A percentile compares a stretch with the other conserved stretches of the same genome.
These are phyloP conservation scores for Colletotrichum acutatum DNA, from an alignment of 2,329 filamentous ascomycete species.

Conservation along the genomic window DNA sequence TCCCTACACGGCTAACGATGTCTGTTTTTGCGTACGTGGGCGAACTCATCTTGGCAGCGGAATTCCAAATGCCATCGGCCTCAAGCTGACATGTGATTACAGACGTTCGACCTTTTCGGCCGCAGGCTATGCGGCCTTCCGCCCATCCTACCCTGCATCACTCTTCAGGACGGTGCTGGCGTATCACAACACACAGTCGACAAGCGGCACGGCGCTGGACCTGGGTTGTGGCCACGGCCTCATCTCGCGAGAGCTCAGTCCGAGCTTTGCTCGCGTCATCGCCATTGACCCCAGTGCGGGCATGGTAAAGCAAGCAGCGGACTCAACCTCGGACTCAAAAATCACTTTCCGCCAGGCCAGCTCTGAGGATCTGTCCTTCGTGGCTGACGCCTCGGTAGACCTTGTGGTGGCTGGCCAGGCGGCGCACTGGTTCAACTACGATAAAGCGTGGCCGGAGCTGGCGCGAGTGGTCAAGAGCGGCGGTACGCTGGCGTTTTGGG, in stretches of 20 bases:
- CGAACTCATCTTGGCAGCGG: background rate
- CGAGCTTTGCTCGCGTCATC: conserved; percentile 61
- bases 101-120: conserved; percentile 68
- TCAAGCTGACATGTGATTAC: conserved; percentile 32
- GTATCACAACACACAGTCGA: conserved; percentile 58
- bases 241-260: conserved; percentile 63
- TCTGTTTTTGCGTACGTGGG: conserved; percentile 58
- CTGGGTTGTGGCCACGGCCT: conserved; percentile 73
- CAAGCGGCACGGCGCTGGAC: conserved; percentile 57
- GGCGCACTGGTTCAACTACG: conserved; percentile 75
- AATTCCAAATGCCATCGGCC: background rate
- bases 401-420: conserved; percentile 64
- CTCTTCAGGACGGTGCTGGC: conserved; percentile 65
- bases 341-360: conserved; percentile 60
- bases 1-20: conserved; percentile 45
- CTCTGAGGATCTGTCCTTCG: conserved; percentile 65
- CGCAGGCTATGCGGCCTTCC: conserved; percentile 68
- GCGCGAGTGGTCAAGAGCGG: conserved; percentile 62
- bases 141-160: conserved; percentile 66
- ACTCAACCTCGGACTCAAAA: conserved; percentile 53
- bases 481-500: conserved; percentile 73
- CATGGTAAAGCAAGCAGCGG: conserved; percentile 65
- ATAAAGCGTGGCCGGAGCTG: conserved; percentile 65
- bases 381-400: conserved; percentile 63
- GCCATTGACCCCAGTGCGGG: conserved; percentile 67